Base-by-base conservation (phyloP, 2,329 filamentous ascomycete species). In the Helicocarpus griseus region DNA sequence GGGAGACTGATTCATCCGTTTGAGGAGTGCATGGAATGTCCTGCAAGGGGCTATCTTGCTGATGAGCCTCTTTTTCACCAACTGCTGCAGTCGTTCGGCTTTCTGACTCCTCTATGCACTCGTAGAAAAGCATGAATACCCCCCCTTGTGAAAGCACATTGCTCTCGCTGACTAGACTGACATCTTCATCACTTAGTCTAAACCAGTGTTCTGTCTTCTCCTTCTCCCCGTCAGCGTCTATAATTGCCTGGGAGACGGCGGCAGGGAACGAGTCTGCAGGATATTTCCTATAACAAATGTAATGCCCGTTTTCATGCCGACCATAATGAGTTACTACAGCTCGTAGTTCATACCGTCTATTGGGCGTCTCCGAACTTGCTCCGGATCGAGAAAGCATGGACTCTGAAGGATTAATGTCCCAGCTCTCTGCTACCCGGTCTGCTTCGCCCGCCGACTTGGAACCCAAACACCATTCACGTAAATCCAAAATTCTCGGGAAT, bases 71-170 rank as follows among this genome's bases (percentile, higher is more conserved):
- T 45, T 56, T 59, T 11, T 59, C 60, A 3, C 55, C 50, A 14
- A 60, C 58, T 13, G 56, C 58, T 3, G 53, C 51, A 17, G 52
- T 55, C n/a, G 54, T 56, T 31, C 21, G 53, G 24, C 45, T 52
- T 3, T 41, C 44, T 11, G 49, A 22, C 28, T 54, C 53, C 4
- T 85, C 81, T 22, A 86, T 72, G 44, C 80, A 81, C 65, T 98
- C 91, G 66, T 97, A 98, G 66, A 97, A 97, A 1, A 97, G 77
- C 91, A 98, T 97, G 64, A 97, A 97, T 0, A 90, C 91, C 1
- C 88, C 89, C 0, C 83, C 83, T 59, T 95, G 85, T 2, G 76
- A 77, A 48, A 93, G 72, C 0, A 95, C 87, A 26, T 79, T 77
- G 9, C 83, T 77, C 64, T 95, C 87, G 19, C 79, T 79, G 22